Conservation (phyloP, 768 basidiomycete genomes). For the Tephrocybe sp. region DNA sequence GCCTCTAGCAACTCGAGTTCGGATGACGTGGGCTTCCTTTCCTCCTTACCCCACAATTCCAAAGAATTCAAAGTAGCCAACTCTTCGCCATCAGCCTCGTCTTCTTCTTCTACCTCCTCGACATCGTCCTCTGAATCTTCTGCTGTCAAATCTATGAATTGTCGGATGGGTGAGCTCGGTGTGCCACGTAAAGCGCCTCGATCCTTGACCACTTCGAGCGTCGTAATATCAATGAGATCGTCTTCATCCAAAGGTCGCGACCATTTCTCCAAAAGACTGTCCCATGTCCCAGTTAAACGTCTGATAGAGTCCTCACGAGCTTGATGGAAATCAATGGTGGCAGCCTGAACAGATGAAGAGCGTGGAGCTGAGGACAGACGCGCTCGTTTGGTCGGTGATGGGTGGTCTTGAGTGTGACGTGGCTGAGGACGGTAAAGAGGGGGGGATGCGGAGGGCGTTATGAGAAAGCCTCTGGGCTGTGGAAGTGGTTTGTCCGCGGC, state of each 20-base stretch:
- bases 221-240: slow-evolving; percentile 71
- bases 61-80: slow-evolving; percentile 47
- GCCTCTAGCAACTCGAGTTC: slow-evolving; percentile 48
- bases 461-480: slow-evolving; percentile 27
- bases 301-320: slow-evolving; percentile 55
- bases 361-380: slow-evolving; percentile 47
- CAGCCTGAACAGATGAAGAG: slow-evolving; percentile 28
- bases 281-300: slow-evolving; percentile 64
- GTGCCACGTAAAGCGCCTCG: slow-evolving; percentile 59
- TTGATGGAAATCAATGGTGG: slow-evolving; percentile 42
- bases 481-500: neutral
- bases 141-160: slow-evolving; percentile 37
- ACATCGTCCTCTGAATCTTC: slow-evolving; percentile 30
- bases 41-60: slow-evolving; percentile 25
- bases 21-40: slow-evolving; percentile 29
- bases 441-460: slow-evolving; percentile 55
- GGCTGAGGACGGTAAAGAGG: slow-evolving; percentile 30
- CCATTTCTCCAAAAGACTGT: slow-evolving; percentile 66
- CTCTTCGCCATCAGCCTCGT: slow-evolving; percentile 50
- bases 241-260: slow-evolving; percentile 69
- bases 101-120: slow-evolving; percentile 46
- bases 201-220: slow-evolving; percentile 61
- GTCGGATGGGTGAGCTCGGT: slow-evolving; percentile 48
- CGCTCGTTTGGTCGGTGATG: slow-evolving; percentile 46
- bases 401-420: slow-evolving; percentile 26